These are phyloP conservation scores for Cardiospermum halicacabum DNA, from an alignment of 345 rosid genomes.

Conservation along the genomic window DNA sequence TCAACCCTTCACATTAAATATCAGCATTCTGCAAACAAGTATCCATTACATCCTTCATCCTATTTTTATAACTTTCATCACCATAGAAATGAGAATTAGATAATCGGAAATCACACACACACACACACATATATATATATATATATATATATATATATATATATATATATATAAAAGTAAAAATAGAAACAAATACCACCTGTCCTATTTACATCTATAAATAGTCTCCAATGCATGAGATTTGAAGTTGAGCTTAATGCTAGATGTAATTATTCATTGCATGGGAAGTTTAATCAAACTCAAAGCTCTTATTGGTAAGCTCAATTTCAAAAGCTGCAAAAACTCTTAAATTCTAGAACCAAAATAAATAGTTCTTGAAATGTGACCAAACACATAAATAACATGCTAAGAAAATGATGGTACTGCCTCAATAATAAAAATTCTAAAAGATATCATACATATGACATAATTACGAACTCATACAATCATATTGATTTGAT, in stretches of 20 bases:
- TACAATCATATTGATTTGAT: conserved; percentile 9
- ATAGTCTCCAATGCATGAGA: background rate
- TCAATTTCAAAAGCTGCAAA: background rate
- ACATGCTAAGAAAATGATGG: background rate
- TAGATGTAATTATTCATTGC: background rate
- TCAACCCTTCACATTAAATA: background rate
- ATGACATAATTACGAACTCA: background rate
- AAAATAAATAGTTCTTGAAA: background rate
- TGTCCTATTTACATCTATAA: background rate
- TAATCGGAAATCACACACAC: background rate
- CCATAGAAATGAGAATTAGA: background rate
- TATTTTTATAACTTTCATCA: background rate
- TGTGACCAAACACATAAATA: background rate
- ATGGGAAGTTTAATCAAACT: background rate
- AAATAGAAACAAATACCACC: background rate
- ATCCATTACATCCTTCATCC: background rate
- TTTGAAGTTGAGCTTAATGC: background rate
- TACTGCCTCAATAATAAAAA: background rate
- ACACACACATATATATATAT: too few species aligned
- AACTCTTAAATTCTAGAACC: background rate
- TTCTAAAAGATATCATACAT: background rate
- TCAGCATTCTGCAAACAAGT: background rate
- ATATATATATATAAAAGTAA: too few species aligned
- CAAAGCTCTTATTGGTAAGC: background rate
- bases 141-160: too few species aligned